Percentiles rank a stretch among this genome's conserved stretches.
Evolutionary conservation across 2,329 filamentous ascomycete genomes (phyloP).

Genomic region (Colletotrichum tropicicola): DNA sequence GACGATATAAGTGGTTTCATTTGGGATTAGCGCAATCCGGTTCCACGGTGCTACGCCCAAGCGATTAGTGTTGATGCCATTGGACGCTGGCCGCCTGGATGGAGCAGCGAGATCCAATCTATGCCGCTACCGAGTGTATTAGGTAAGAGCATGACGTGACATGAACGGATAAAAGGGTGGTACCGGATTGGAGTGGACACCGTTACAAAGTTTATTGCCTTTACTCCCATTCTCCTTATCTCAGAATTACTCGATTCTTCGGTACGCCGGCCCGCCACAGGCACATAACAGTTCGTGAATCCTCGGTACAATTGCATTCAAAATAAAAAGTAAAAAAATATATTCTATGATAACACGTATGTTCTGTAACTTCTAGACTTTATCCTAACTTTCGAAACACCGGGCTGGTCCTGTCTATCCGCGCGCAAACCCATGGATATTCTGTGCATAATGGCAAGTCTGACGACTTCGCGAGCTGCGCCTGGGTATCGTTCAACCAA

Average conservation of each 20-base stretch:
- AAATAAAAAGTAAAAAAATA: no score
- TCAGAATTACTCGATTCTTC: no score
- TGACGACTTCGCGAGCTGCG: neutral
- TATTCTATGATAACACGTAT: neutral
- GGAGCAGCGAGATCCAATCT: neutral
- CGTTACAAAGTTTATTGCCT: neutral
- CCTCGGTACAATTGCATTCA: no score
- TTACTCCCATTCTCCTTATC: no score
- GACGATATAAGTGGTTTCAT: slow-evolving; percentile 29
- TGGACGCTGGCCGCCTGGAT: slow-evolving; percentile 16
- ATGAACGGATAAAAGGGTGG: neutral
- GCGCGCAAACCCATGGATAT: neutral
- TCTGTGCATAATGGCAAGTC: neutral
- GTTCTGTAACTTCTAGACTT: neutral
- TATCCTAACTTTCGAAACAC: neutral
- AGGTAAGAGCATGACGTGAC: slow-evolving; percentile 3
- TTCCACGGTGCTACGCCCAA: slow-evolving; percentile 16
- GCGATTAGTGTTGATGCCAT: slow-evolving; percentile 19
- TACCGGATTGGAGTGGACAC: no score
- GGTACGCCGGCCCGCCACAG: no score
- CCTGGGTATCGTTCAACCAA: neutral
- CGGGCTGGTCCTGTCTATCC: neutral
- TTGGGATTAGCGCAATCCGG: slow-evolving; percentile 29
- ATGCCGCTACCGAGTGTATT: neutral
- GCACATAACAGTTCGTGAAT: no score